Base-by-base conservation (phyloP, 1,139 yeast genomes). In the Debaryomyces coudertii region DNA sequence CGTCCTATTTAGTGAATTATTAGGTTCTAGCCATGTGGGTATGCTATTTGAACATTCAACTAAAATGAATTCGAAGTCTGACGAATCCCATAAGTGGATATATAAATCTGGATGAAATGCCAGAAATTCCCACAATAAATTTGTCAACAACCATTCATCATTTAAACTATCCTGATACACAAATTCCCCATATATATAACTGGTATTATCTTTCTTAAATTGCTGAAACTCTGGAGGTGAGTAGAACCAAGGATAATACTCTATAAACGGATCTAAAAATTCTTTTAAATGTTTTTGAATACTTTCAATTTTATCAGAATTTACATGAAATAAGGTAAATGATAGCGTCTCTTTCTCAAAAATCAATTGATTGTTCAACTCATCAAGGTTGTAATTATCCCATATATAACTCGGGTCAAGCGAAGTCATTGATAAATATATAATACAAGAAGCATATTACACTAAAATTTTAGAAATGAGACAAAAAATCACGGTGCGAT, bases 11-110 rank as follows among this genome's bases (percentile, higher is more conserved):
- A 60, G 54, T 0, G 78, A 64, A 27, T 61, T 60, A 4, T 58
- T 65, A 0, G 80, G 80, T 8, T 62, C 63, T 7, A 79, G 52
- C 76, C 80, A 76, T 1, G 64, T 67, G 0, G 81, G 82, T 1
- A 77, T 46, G 2, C 54, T 47, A 9, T 77, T 76, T 31, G 76
- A 68, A 2, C 77, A 70, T 47, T 79, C 82, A 8, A 79, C 73
- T 43, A 84, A 58, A 4, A 84, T 46, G 40, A 80, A 76, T 49
- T 85, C 90, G 2, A 82, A 80, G 42, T 79, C 85, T 14, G 46
- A 43, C 1, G 77, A 73, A 56, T 83, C 87, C 52, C 71, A 68
- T 1, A 79, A 52, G 45, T 77, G 80, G 7, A 82, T 66, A 54
- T 65, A 79, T 2, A 79, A 51, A 43, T 77, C 66, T 18, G 61